Conservation (phyloP, 495 filamentous ascomycete species). For the Hypoxylon intermedium region DNA sequence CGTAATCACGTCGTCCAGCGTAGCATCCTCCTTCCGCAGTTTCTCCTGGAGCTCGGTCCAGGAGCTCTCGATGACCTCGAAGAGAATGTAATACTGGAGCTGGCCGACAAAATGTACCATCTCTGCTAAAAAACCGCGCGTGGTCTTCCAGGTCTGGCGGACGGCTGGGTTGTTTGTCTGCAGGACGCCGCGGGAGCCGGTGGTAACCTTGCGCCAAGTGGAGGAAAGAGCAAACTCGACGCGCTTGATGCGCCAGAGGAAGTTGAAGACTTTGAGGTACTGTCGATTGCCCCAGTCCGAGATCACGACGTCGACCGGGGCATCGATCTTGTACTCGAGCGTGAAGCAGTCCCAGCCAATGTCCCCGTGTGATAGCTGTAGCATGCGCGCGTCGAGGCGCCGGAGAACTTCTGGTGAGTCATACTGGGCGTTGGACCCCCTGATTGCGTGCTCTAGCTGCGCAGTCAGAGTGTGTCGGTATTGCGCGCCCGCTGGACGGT, state of each 20-base stretch:
- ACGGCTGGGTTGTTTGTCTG: conserved; percentile 77
- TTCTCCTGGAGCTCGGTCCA: conserved; percentile 88
- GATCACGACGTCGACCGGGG: conserved; percentile 96
- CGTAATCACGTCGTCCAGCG: conserved; percentile 91
- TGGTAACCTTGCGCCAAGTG: conserved; percentile 96
- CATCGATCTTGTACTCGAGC: conserved; percentile 97
- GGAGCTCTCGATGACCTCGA: conserved; percentile 94
- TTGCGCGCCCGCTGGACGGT: conserved; percentile 92
- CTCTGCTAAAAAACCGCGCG: conserved; percentile 86
- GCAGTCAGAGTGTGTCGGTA: conserved; percentile 96
- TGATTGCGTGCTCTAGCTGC: conserved; percentile 96
- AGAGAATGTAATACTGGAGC: conserved; percentile 97
- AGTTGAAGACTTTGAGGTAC: conserved; percentile 99
- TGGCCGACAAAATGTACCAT: conserved; percentile 99
- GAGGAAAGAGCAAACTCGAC: conserved; percentile 92
- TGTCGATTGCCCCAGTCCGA: conserved; percentile 93
- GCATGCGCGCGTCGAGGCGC: conserved; percentile 92
- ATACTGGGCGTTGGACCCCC: conserved; percentile 95
- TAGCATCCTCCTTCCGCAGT: conserved; percentile 80
- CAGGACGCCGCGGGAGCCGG: conserved; percentile 90
- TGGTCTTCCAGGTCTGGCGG: conserved; percentile 85
- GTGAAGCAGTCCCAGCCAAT: conserved; percentile 99
- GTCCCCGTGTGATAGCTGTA: conserved; percentile 92
- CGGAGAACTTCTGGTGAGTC: conserved; percentile 92
- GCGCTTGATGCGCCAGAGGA: conserved; percentile 97